Base-by-base conservation (phyloP, 2,329 filamentous ascomycete genomes). In the Diaporthe amygdali region DNA sequence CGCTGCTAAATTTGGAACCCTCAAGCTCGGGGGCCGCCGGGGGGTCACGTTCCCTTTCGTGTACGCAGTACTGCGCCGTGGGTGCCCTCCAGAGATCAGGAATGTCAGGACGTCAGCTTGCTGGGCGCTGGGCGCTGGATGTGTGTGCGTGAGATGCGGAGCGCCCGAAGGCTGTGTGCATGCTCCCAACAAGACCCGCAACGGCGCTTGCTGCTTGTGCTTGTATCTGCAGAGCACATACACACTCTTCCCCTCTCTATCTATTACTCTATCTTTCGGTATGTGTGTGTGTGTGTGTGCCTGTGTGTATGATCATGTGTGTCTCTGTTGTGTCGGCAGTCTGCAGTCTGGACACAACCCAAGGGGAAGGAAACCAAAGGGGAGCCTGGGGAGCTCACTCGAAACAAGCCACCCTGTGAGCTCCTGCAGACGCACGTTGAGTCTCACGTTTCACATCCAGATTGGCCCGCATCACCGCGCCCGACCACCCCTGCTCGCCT, bases 391-490 rank as follows among this genome's bases (percentile, higher is more conserved):
- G 46, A 68, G 66, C 41, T 49, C 22, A 56, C 51, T 64, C 52
- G 66, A 68, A 47, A 59, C 49, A 56, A 56, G 51, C 25, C 52
- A 56, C 52, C 66, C 66, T 51, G 52, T 49, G 52, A 68, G 66
- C 54, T 68, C 66, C 54, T 68, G 52, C 39, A 59, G 41, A 39
- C 37, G 52, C 34, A 68, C 51, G 49, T 68, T 68, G 41, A 68
- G 34, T 68, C 66, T 68, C 66, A 49, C 39, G 66, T 68, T 68
- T 68, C 66, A 68, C 66, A 59, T 68, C 46, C 46, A 49, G 46
- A 49, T 59, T 68, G 66, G 66, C 66, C 66, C 66, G 66, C 66
- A 59, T 34, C 52, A 44, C 66, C 41, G 27, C 66, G 66, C 66
- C 66, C 66, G 59, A 30, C 41, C 37, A 68, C 52, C 66, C 66